These are phyloP conservation scores for Penicillium manginii DNA, from an alignment of 495 filamentous ascomycete genomes.

Conservation along the genomic window DNA sequence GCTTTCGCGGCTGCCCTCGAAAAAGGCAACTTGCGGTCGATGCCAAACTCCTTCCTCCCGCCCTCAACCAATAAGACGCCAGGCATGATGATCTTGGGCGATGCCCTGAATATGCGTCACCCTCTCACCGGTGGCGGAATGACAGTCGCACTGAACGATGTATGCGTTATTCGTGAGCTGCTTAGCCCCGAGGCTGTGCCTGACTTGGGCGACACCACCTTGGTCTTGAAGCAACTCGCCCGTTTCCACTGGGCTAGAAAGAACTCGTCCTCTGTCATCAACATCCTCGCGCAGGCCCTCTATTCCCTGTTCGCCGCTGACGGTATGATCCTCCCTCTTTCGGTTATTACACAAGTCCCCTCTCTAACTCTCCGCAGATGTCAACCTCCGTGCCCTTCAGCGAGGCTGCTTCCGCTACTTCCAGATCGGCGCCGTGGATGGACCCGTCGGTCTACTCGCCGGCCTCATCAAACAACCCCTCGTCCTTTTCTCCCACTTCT, in stretches of 20 bases:
- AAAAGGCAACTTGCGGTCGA: constrained; percentile 69
- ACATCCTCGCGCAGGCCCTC: constrained; percentile 91
- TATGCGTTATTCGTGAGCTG: constrained; percentile 70
- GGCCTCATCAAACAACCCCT: constrained; percentile 79
- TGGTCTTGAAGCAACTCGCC: constrained; percentile 69
- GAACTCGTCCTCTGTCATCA: constrained; percentile 80
- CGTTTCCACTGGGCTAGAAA: constrained; percentile 90
- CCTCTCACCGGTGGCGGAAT: constrained; percentile 93
- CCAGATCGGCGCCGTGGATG: constrained; percentile 73
- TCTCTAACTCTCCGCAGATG: constrained; percentile 47
- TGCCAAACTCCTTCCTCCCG: constrained; percentile 94
- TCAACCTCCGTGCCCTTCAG: constrained; percentile 77
- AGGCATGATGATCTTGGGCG: constrained; percentile 82
- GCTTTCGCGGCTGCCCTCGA: constrained; percentile 78
- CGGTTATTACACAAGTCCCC: neutral
- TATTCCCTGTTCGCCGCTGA: constrained; percentile 90
- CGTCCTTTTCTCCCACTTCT: constrained; percentile 90
- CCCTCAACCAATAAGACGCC: constrained; percentile 69
- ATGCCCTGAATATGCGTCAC: constrained; percentile 97
- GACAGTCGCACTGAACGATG: constrained; percentile 93
- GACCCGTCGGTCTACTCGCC: constrained; percentile 80
- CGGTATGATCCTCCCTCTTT: constrained; percentile 42
- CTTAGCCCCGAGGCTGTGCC: constrained; percentile 69
- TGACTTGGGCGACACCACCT: constrained; percentile 64
- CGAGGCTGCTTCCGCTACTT: constrained; percentile 95